Conservation (phyloP, 495 filamentous ascomycete genomes). For the Peziza echinospora region DNA sequence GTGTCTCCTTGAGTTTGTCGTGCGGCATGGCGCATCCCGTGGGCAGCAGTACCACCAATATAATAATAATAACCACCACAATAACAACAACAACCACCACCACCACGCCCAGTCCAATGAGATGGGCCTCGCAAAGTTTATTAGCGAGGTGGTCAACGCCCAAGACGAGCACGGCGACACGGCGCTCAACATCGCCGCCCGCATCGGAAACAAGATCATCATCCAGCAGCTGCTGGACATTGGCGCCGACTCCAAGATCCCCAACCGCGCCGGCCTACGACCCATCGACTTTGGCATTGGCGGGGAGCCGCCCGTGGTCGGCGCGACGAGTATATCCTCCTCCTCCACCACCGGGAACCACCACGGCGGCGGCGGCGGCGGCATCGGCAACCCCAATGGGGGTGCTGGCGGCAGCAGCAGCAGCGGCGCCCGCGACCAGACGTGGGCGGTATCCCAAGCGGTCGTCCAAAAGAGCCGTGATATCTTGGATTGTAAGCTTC, state of each 20-base stretch:
- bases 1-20: conserved; percentile 77
- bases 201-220: conserved; percentile 74
- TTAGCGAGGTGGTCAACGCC: conserved; percentile 86
- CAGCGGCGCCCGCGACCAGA: conserved; percentile 15
- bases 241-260: conserved; percentile 67
- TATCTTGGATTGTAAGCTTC: conserved; percentile 41
- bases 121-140: conserved; percentile 72
- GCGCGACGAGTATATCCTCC: no score
- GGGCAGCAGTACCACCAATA: background rate
- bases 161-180: conserved; percentile 85
- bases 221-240: conserved; percentile 86
- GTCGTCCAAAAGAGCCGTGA: conserved; percentile 28
- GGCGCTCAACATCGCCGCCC: conserved; percentile 75
- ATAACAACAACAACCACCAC: no score
- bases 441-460: conserved; percentile 13
- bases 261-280: conserved; percentile 66
- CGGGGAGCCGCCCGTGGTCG: no score
- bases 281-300: conserved; percentile 86
- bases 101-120: conserved; percentile 25
- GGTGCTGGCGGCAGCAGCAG: no score
- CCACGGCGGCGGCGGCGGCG: conserved; percentile 14
- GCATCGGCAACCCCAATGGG: no score
- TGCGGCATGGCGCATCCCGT: conserved; percentile 47
- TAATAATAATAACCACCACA: no score
- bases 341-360: conserved; percentile 22